These are phyloP conservation scores for Linum tenue DNA, from an alignment of 345 rosid genomes.

Conservation along the genomic window DNA sequence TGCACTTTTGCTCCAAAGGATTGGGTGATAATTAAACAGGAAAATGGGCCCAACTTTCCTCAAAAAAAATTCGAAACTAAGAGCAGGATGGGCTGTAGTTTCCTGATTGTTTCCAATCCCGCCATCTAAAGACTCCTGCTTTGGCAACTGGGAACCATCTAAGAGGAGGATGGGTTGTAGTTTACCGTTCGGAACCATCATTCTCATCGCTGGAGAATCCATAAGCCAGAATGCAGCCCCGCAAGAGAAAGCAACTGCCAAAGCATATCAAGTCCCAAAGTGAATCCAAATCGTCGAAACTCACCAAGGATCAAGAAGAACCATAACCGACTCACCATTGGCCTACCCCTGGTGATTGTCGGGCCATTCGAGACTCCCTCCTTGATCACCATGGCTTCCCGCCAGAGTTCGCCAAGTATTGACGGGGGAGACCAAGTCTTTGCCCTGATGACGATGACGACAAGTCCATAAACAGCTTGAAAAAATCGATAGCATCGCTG, in stretches of 20 bases:
- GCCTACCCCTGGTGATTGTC: conserved; percentile 47
- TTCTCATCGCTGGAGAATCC: too few relatives aligned
- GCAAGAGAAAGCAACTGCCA: conserved; percentile 36
- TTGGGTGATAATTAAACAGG: too few relatives aligned
- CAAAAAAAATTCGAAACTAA: too few relatives aligned
- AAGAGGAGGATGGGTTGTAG: too few relatives aligned
- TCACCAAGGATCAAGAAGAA: conserved; percentile 14
- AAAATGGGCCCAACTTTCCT: too few relatives aligned
- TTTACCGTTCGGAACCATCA: too few relatives aligned
- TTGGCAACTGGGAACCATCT: too few relatives aligned
- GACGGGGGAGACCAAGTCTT: conserved; percentile 33
- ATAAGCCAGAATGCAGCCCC: conserved; percentile 24
- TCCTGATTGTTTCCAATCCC: too few relatives aligned
- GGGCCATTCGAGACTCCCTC: conserved; percentile 44
- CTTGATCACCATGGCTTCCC: conserved; percentile 55
- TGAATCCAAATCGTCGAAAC: conserved; percentile 16
- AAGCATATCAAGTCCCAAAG: neutral
- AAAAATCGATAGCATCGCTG: too few relatives aligned
- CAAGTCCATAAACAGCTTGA: neutral
- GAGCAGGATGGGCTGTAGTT: too few relatives aligned
- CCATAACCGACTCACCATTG: conserved; percentile 39
- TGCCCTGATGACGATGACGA: neutral
- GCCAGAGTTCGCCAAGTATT: conserved; percentile 45
- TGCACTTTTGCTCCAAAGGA: too few relatives aligned
- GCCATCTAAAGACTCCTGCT: too few relatives aligned